Evolutionary conservation across 2,329 filamentous ascomycete genomes (phyloP), one percentile per base, ranked within the genome.

Genomic region (Microdochium nivale): DNA sequence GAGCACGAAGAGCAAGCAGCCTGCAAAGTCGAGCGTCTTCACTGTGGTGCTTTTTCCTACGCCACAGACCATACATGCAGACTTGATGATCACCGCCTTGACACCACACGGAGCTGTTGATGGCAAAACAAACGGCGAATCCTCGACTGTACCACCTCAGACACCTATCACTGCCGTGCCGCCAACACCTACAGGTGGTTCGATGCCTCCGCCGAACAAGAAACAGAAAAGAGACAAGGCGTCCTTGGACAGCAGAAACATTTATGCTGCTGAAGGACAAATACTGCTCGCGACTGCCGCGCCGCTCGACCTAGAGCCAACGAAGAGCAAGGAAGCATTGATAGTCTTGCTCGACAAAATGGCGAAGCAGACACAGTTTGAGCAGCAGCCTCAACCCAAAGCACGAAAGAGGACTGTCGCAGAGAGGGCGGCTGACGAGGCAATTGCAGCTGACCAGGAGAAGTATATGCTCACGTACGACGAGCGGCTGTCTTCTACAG

Each of bases 391-490:
- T 1, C 80, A 87, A 54, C 90, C 90, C 2, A 96, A 96, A 75
- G 86, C 85, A 8, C 79, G 94, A 52, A 97, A 99, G 76, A 84
- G 92, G 55, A 99, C 94, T 0, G 86, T 95, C 19, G 94, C 94
- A 9, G 92, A 99, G 65, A 83, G 97, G 73, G 94, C 90, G 9
- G 92, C 92, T 8, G 94, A 99, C 63, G 91, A 99, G 70, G 92
- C 94, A 1, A 78, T 90, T 54, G 90, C 90, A 1, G 92, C 91
- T 23, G 88, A 90, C 53, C 84, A 90, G 57, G 91, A 99, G 68
- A 82, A 90, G 47, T 95, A 90, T 59, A 94, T 99, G 90, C 84
- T 97, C 49, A 85, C 89, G 23, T 83, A 91, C 69, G 94, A 99
- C 62, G 92, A 96, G 60, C 81, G 90, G 5, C 78, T 90, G 54